Conservation (phyloP, 768 basidiomycete genomes). For the Leccinum fibrillosum region DNA sequence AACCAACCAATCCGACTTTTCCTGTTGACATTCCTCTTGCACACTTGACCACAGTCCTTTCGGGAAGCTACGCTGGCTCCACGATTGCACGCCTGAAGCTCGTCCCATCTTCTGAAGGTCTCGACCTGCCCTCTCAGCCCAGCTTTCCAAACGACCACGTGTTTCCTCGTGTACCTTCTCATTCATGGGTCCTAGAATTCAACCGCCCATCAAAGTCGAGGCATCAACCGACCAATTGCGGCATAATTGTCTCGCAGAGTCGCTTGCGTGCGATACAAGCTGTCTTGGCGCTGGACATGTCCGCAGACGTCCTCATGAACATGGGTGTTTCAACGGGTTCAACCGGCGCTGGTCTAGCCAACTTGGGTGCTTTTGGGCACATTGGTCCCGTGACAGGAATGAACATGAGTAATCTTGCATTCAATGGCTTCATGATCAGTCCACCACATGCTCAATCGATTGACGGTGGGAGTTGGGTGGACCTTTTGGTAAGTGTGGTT, state of each 20-base stretch:
- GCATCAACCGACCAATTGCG: slow-evolving; percentile 43
- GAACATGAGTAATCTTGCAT: slow-evolving; percentile 25
- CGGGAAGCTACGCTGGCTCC: slow-evolving; percentile 41
- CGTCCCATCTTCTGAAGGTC: slow-evolving; percentile 23
- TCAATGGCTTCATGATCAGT: slow-evolving; percentile 20
- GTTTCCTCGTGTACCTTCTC: slow-evolving; percentile 24
- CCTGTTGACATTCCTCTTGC: slow-evolving; percentile 47
- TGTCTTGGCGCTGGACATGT: slow-evolving; percentile 41
- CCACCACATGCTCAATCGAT: slow-evolving; percentile 20
- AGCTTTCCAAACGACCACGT: slow-evolving; percentile 22
- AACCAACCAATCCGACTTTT: slow-evolving; percentile 15
- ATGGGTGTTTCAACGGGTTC: slow-evolving; percentile 16
- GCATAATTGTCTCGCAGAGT: slow-evolving; percentile 70
- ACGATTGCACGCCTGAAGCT: slow-evolving; percentile 56
- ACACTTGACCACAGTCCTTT: slow-evolving; percentile 46
- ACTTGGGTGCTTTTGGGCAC: slow-evolving; percentile 24
- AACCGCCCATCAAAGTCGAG: slow-evolving; percentile 35
- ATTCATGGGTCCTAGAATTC: slow-evolving; percentile 72
- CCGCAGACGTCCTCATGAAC: slow-evolving; percentile 24
- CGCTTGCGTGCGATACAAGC: slow-evolving; percentile 73
- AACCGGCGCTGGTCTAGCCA: slow-evolving; percentile 17
- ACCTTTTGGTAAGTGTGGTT: slow-evolving; percentile 27
- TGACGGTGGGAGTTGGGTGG: slow-evolving; percentile 28
- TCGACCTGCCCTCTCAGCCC: slow-evolving; percentile 8
- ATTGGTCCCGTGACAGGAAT: slow-evolving; percentile 19